Evolutionary conservation across 1,284 basidiomycete species (phyloP).

Genomic region (Apiotrichum akiyoshidainum): DNA sequence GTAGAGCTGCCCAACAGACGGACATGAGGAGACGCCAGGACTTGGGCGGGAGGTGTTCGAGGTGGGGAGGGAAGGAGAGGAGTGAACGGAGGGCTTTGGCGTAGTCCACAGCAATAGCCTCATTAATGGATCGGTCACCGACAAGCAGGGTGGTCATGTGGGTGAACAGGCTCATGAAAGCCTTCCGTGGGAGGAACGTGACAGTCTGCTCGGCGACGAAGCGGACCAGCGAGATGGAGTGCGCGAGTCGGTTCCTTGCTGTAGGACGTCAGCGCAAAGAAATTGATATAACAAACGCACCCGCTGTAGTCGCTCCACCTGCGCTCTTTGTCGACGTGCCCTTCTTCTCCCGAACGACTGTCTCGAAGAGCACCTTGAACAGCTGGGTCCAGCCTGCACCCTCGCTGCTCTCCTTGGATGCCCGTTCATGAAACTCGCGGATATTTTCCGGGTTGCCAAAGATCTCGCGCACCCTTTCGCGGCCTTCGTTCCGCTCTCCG

Average conservation of each 20-base stretch:
- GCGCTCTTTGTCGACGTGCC: too few species aligned
- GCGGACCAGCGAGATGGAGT: constrained; percentile 34
- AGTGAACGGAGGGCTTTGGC: constrained; percentile 69
- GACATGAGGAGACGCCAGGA: constrained; percentile 68
- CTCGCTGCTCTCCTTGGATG: constrained; percentile 41
- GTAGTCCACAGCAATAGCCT: constrained; percentile 72
- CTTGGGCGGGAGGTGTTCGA: constrained; percentile 66
- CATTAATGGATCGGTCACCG: constrained; percentile 58
- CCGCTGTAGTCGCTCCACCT: too few species aligned
- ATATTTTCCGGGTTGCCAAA: constrained; percentile 63
- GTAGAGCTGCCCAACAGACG: constrained; percentile 70
- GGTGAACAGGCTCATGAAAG: constrained; percentile 54
- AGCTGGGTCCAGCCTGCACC: constrained; percentile 64
- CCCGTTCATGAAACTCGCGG: constrained; percentile 48
- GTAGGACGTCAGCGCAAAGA: neutral
- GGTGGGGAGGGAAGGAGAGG: constrained; percentile 66
- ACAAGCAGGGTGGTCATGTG: constrained; percentile 67
- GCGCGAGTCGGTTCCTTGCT: constrained; percentile 8
- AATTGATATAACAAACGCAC: too few species aligned
- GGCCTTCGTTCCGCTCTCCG: constrained; percentile 68
- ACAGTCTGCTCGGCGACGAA: constrained; percentile 38
- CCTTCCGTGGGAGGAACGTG: constrained; percentile 31
- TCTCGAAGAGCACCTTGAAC: constrained; percentile 68
- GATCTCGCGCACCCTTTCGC: constrained; percentile 59
- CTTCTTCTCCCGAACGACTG: constrained; percentile 63